Conservation (phyloP, 1,139 yeast genomes). For the Kurtzmaniella quercitrusa region DNA sequence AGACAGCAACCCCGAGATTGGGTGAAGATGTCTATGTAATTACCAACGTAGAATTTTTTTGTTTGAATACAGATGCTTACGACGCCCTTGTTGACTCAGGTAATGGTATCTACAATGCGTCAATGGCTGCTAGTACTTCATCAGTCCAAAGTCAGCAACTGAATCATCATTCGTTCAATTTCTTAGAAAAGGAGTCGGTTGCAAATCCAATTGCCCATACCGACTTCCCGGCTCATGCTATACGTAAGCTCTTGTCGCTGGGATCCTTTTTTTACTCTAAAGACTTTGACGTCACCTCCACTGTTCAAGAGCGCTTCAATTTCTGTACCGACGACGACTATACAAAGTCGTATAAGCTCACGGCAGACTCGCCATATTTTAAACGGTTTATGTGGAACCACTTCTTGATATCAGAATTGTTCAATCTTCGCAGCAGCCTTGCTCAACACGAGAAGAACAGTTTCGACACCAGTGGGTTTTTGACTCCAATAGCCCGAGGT, state of each 20-base stretch:
- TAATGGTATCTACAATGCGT: not conserved
- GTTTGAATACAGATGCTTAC: conserved; percentile 53
- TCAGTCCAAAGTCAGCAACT: conserved; percentile 9
- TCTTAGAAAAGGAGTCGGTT: conserved; percentile 4
- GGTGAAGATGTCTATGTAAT: conserved; percentile 51
- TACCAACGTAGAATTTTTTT: conserved; percentile 56
- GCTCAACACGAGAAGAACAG: conserved; percentile 42
- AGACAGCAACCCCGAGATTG: conserved; percentile 57
- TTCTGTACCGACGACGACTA: not conserved
- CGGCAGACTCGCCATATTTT: conserved; percentile 45
- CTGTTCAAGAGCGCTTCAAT: conserved; percentile 47
- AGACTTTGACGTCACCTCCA: conserved; percentile 61
- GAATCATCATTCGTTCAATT: conserved; percentile 15
- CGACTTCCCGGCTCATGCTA: conserved; percentile 57
- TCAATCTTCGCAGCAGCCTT: conserved; percentile 56
- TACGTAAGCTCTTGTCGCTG: conserved; percentile 51
- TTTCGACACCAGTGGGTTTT: conserved; percentile 56
- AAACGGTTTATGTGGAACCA: conserved; percentile 64
- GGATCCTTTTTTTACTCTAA: conserved; percentile 67
- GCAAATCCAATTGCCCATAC: conserved; percentile 28
- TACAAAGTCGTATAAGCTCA: not conserved
- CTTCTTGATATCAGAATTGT: conserved; percentile 52
- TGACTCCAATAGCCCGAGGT: conserved; percentile 61
- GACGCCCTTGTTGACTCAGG: conserved; percentile 30
- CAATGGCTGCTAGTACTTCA: not conserved